These are phyloP conservation scores for Salvia rosmarinus DNA, from an alignment of 257 asterid genomes.

Conservation along the genomic window DNA sequence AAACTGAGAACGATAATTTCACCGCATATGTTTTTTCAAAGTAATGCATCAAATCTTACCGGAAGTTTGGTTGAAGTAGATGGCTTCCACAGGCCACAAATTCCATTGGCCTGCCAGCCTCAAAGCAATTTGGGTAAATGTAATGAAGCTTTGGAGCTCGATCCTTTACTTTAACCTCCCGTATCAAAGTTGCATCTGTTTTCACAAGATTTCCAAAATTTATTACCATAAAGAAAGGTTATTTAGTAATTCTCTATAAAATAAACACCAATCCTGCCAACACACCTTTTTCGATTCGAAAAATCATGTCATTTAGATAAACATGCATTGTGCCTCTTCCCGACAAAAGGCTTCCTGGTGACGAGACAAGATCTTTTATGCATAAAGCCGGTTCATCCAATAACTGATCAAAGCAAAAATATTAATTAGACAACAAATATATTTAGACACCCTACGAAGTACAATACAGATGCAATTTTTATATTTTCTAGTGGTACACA, in stretches of 20 bases:
- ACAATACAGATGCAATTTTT: not conserved
- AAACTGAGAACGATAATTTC: not conserved
- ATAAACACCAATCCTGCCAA: constrained; percentile 20
- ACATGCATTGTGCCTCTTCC: constrained; percentile 60
- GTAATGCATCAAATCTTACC: constrained; percentile 50
- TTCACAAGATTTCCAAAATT: constrained; percentile 23
- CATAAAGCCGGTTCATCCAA: constrained; percentile 64
- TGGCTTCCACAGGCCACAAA: constrained; percentile 85
- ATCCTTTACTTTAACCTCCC: constrained; percentile 62
- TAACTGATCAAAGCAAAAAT: constrained; percentile 56
- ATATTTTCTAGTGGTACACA: not conserved
- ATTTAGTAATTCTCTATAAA: not conserved
- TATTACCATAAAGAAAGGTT: constrained; percentile 19
- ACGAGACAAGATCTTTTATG: constrained; percentile 56
- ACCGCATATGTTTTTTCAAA: not conserved
- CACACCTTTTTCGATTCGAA: constrained; percentile 50
- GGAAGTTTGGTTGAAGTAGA: constrained; percentile 74
- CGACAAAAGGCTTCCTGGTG: constrained; percentile 47
- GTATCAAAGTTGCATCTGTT: constrained; percentile 67
- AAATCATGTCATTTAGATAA: constrained; percentile 49
- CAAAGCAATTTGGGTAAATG: constrained; percentile 78
- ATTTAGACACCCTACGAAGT: too few species aligned
- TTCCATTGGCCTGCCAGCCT: constrained; percentile 91
- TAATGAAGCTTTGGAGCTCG: constrained; percentile 78
- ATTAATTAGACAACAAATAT: not conserved